Conservation (phyloP, 108 stramenopile species). For the Cyclostephanos invisitatus region DNA sequence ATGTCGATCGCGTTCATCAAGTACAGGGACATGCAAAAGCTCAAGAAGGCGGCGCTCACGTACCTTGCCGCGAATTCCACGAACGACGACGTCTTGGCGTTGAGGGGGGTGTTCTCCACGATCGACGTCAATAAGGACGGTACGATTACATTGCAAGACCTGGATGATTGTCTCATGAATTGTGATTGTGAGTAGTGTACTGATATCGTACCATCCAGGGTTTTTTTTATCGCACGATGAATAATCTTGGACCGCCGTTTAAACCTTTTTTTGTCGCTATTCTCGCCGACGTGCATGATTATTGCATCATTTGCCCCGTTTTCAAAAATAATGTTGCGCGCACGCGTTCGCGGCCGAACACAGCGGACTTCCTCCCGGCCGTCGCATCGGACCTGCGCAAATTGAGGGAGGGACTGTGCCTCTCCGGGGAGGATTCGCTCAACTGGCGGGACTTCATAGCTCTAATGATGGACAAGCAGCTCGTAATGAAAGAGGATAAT, state of each 20-base stretch:
- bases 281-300: background rate
- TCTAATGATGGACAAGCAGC: constrained; percentile 79
- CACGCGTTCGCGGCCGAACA: no score
- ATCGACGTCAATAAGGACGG: constrained; percentile 78
- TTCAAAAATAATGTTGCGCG: no score
- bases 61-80: constrained; percentile 82
- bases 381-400: constrained; percentile 40
- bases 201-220: background rate
- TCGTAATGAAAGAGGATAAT: constrained; percentile 81
- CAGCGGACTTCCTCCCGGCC: constrained; percentile 28
- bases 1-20: constrained; percentile 64
- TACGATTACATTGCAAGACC: constrained; percentile 69
- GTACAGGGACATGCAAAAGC: constrained; percentile 82
- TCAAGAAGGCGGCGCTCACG: constrained; percentile 84
- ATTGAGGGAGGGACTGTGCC: constrained; percentile 60
- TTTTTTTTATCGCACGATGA: background rate
- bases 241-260: background rate
- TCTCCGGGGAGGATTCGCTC: constrained; percentile 76
- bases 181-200: constrained; percentile 27
- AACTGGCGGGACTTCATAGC: constrained; percentile 88
- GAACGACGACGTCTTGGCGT: constrained; percentile 64
- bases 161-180: constrained; percentile 64
- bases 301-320: background rate
- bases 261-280: background rate
- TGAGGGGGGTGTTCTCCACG: constrained; percentile 74